Percentiles rank a stretch among this genome's conserved stretches.
These are phyloP conservation scores for Diaporthe sp. DNA, from an alignment of 2,329 filamentous ascomycete genomes.

Conservation along the genomic window DNA sequence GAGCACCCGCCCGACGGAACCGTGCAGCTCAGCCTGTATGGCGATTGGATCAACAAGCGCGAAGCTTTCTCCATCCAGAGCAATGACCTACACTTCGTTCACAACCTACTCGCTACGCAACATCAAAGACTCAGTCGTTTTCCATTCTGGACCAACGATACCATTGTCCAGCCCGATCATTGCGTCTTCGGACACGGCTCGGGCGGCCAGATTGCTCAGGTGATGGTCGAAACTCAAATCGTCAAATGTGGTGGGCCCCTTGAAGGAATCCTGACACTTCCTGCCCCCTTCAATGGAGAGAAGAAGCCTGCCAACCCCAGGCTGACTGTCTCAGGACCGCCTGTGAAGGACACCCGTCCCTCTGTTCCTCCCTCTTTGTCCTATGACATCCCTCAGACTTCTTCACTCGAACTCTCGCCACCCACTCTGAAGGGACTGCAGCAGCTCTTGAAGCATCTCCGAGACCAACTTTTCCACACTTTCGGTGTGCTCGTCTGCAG, in stretches of 20 bases:
- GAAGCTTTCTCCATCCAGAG: not conserved
- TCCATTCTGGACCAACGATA: not conserved
- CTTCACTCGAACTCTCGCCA: not conserved
- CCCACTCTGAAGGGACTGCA: fast-evolving
- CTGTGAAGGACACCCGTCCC: not conserved
- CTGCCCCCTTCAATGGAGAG: constrained; percentile 1
- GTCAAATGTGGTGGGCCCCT: constrained; percentile 12
- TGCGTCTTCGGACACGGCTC: constrained; percentile 31
- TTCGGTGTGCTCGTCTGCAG: not conserved
- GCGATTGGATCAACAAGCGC: not conserved
- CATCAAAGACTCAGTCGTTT: not conserved
- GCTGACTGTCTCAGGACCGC: not conserved
- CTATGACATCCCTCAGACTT: too few species aligned
- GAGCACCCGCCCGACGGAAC: not conserved
- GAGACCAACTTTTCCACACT: too few species aligned
- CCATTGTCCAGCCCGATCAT: not conserved
- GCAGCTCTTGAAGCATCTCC: not conserved
- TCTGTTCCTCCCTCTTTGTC: not conserved
- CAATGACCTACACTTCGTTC: constrained; percentile 7
- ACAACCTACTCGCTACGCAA: not conserved
- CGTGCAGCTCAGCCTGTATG: not conserved
- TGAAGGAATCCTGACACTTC: constrained; percentile 4
- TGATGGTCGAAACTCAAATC: not conserved
- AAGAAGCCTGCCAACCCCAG: not conserved
- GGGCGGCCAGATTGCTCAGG: constrained; percentile 18